phyloP scores from a whole-genome alignment of 2,329 filamentous ascomycete genomes.

The Bertia moriformis region DNA sequence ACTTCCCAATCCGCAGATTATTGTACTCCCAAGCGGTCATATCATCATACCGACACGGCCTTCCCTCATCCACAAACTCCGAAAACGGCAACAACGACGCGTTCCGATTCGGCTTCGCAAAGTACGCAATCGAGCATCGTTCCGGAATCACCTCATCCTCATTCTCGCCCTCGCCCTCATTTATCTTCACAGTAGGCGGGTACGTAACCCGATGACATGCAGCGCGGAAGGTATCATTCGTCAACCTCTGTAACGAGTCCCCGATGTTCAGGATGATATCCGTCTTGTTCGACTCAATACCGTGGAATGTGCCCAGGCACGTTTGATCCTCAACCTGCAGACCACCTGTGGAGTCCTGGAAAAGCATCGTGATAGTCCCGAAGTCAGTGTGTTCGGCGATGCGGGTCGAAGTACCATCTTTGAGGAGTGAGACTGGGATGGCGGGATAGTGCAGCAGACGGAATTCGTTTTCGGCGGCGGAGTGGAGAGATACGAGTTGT shows the following conservation, averaged over 20 bases:
- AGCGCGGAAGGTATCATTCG: conserved; percentile 17
- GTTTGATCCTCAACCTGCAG: not conserved
- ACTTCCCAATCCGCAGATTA: not conserved
- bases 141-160: conserved; percentile 9
- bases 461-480: not conserved
- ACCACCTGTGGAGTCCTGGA: not conserved
- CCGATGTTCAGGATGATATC: conserved; percentile 22
- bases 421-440: not conserved
- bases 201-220: conserved; percentile 17
- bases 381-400: conserved; percentile 1
- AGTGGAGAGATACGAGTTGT: not conserved
- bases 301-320: not conserved
- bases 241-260: conserved; percentile 21
- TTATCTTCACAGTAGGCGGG: conserved; percentile 10
- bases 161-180: too few species aligned
- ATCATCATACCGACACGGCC: conserved; percentile 12
- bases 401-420: not conserved
- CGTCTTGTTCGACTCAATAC: not conserved
- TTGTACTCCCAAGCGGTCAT: conserved; percentile 16
- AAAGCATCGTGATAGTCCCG: conserved; percentile 1
- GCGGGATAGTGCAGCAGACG: conserved; percentile 1
- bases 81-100: conserved; percentile 11
- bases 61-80: conserved; percentile 11
- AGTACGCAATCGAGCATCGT: conserved; percentile 11
- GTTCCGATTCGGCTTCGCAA: conserved; percentile 15